Evolutionary conservation across 306 rosid species (phyloP).

Genomic region (Glycine soja): DNA sequence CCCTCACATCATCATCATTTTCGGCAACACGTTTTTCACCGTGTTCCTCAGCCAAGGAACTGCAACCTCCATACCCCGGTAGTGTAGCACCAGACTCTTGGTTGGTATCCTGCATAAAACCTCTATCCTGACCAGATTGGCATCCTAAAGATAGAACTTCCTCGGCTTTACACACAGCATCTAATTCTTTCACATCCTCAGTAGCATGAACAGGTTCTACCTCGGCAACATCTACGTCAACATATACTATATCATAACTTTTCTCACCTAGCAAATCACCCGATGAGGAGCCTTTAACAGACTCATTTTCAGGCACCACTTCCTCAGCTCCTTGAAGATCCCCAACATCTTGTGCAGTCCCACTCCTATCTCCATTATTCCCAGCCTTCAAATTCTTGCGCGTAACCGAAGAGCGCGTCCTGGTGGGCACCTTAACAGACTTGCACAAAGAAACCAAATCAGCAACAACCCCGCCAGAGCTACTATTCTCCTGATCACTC

Average conservation of each 20-base stretch:
- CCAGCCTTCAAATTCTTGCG: conserved; percentile 59
- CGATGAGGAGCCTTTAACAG: conserved; percentile 50
- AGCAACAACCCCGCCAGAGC: conserved; percentile 50
- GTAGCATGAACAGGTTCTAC: conserved; percentile 50
- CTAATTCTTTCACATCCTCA: conserved; percentile 56
- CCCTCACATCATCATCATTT: conserved; percentile 58
- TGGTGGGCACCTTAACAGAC: conserved; percentile 85
- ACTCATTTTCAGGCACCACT: conserved; percentile 49
- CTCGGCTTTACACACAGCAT: conserved; percentile 52
- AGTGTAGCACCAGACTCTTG: conserved; percentile 53
- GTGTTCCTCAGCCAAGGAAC: conserved; percentile 60
- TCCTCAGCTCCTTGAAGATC: conserved; percentile 48
- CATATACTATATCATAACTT: conserved; percentile 50
- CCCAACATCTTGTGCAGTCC: conserved; percentile 40
- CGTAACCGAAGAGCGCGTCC: conserved; percentile 69
- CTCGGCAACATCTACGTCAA: conserved; percentile 55
- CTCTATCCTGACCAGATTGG: conserved; percentile 55
- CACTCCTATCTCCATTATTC: conserved; percentile 48
- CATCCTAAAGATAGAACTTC: conserved; percentile 32
- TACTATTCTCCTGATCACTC: conserved; percentile 52
- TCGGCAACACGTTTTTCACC: conserved; percentile 73
- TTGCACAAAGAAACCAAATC: conserved; percentile 73
- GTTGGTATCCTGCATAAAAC: conserved; percentile 49
- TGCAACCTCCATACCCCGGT: conserved; percentile 55
- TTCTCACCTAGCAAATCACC: conserved; percentile 52